These are phyloP conservation scores for Phytopythium montanum DNA, from an alignment of 352 stramenopile genomes.

Conservation along the genomic window DNA sequence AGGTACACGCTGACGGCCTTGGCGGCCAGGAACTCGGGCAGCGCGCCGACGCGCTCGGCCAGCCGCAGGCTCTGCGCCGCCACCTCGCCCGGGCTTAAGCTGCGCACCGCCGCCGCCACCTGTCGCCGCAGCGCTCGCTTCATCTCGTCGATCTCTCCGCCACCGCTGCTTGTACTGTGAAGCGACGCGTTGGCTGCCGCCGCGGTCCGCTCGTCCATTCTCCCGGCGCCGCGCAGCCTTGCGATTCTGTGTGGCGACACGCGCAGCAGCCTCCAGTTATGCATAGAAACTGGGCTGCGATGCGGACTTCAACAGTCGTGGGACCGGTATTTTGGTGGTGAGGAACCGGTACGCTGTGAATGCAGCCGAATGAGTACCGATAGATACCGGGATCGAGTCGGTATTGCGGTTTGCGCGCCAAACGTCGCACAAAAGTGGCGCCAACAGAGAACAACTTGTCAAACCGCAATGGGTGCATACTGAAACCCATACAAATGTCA, in stretches of 20 bases:
- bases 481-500: neutral
- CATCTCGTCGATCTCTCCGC: slow-evolving; percentile 24
- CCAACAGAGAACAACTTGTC: neutral
- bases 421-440: slow-evolving; percentile 1
- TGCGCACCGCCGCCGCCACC: slow-evolving; percentile 42
- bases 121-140: slow-evolving; percentile 62
- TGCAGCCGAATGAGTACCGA: neutral
- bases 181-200: neutral
- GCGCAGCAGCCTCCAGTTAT: neutral
- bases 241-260: neutral
- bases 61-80: slow-evolving; percentile 45
- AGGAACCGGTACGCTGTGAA: neutral
- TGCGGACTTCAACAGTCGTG: neutral
- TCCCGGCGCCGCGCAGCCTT: neutral
- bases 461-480: neutral
- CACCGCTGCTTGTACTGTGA: neutral
- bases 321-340: neutral
- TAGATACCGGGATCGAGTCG: neutral
- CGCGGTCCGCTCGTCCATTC: neutral
- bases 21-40: slow-evolving; percentile 48
- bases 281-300: neutral
- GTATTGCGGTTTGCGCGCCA: neutral
- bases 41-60: slow-evolving; percentile 33
- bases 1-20: slow-evolving; percentile 74
- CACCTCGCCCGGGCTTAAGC: slow-evolving; percentile 40